Conservation (phyloP, 495 filamentous ascomycete species). For the Chaetomium fimeti region DNA sequence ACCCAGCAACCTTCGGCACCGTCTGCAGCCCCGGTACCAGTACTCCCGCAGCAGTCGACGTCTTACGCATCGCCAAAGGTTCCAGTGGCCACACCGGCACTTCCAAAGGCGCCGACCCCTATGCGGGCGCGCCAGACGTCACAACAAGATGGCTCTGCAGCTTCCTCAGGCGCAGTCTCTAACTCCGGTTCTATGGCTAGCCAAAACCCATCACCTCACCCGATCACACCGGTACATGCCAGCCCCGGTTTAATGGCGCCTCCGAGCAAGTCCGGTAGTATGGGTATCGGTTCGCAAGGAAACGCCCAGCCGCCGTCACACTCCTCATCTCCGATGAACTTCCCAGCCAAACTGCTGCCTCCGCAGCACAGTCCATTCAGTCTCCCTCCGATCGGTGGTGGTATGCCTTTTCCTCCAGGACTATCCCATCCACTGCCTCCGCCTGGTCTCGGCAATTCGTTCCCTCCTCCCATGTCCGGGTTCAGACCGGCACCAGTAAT, state of each 20-base stretch:
- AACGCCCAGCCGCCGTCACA: slow-evolving; percentile 24
- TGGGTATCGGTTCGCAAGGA: slow-evolving; percentile 18
- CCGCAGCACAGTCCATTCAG: slow-evolving; percentile 43
- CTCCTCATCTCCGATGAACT: slow-evolving; percentile 28
- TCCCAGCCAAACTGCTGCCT: slow-evolving; percentile 36
- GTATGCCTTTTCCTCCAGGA: slow-evolving; percentile 38
- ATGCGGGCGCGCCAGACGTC: slow-evolving; percentile 72
- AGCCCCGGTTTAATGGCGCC: slow-evolving; percentile 54
- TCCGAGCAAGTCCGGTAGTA: slow-evolving; percentile 41
- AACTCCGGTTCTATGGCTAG: slow-evolving; percentile 52
- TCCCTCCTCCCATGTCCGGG: slow-evolving; percentile 47
- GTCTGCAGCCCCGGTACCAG: slow-evolving; percentile 54
- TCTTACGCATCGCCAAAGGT: slow-evolving; percentile 73
- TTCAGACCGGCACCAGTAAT: slow-evolving; percentile 39
- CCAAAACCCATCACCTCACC: slow-evolving; percentile 65
- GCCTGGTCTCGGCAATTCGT: slow-evolving; percentile 44
- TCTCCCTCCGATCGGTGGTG: slow-evolving; percentile 35
- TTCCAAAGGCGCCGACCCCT: slow-evolving; percentile 81
- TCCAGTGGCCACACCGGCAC: slow-evolving; percentile 70
- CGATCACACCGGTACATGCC: slow-evolving; percentile 55
- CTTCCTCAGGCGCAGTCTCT: slow-evolving; percentile 62
- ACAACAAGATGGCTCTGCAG: slow-evolving; percentile 70
- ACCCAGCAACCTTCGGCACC: slow-evolving; percentile 36
- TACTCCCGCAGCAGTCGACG: slow-evolving; percentile 44
- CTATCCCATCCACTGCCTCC: slow-evolving; percentile 35